Evolutionary conservation across 495 filamentous ascomycete genomes (phyloP), one percentile per base, ranked within the genome.

Genomic region (Chaetomium fimeti): DNA sequence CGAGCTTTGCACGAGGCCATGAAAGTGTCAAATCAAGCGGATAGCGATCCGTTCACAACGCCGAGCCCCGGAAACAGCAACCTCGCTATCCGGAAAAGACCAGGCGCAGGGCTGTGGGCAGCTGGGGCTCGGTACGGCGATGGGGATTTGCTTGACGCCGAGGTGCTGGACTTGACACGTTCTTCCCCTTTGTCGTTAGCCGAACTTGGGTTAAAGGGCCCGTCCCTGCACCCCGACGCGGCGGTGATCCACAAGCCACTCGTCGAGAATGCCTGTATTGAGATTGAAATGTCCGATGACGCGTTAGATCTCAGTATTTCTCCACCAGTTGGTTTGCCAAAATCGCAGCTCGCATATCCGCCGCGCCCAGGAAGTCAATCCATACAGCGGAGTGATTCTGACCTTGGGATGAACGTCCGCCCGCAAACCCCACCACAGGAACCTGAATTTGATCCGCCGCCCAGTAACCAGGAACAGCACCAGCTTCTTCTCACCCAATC

Each of bases 1-100:
- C 81, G 84, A 57, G 84, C 93, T 56, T 77, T 89, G 40, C 90
- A 93, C 61, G 74, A 83, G 68, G 89, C 90, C 20, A 87, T 93
- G 63, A 79, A 78, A 62, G 79, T 81, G 57, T 93, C 91, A 0
- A 82, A 81, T 48, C 67, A 76, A 28, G 48, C 72, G 0, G 74
- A 79, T 45, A 71, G 73, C 25, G 69, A 75, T 66, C 72, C 77
- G 15, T 78, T 83, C 63, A 60, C 63, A 45, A 77, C 52, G 51
- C 68, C 65, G 29, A 79, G 61, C 45, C 73, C 67, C 22, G 64
- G 68, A 32, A 66, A 54, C 49, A 75, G 71, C 63, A 75, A 68
- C 52, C 63, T 75, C 29, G 66, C 72, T 8, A 60, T 63, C 24
- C 60, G 64, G 5, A 69, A 22, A 36, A 63, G 48, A 38, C 38